Percentiles rank a stretch among this genome's conserved stretches.
phyloP scores from a whole-genome alignment of 768 basidiomycete genomes.

The Russula virescens region DNA sequence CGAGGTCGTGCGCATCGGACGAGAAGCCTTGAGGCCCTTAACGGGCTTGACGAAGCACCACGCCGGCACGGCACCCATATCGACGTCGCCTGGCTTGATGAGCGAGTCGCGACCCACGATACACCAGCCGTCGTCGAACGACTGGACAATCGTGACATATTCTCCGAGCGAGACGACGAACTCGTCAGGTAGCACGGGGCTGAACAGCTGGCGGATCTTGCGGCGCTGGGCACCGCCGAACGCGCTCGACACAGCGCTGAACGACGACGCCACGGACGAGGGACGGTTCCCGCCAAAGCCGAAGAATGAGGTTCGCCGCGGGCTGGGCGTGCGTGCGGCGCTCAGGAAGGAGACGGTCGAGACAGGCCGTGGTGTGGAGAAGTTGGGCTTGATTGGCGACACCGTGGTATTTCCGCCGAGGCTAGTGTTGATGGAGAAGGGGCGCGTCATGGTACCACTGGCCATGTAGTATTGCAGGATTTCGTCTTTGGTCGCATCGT shows the following conservation, averaged over 20 bases:
- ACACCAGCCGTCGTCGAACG: slow-evolving; percentile 79
- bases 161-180: slow-evolving; percentile 55
- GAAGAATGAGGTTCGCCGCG: slow-evolving; percentile 12
- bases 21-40: slow-evolving; percentile 51
- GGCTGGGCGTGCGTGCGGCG: neutral
- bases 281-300: slow-evolving; percentile 20
- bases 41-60: slow-evolving; percentile 70
- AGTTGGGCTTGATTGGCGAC: neutral
- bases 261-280: slow-evolving; percentile 17
- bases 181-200: slow-evolving; percentile 70
- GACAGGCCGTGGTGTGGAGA: neutral
- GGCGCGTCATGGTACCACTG: slow-evolving; percentile 38
- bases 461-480: slow-evolving; percentile 41
- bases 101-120: slow-evolving; percentile 53
- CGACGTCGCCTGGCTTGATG: slow-evolving; percentile 39
- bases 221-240: slow-evolving; percentile 31
- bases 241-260: slow-evolving; percentile 11
- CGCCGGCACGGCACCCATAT: slow-evolving; percentile 67
- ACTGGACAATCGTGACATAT: slow-evolving; percentile 51
- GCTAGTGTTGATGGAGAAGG: slow-evolving; percentile 40
- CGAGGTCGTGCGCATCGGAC: slow-evolving; percentile 59
- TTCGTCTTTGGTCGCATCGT: slow-evolving; percentile 36
- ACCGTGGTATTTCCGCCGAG: slow-evolving; percentile 16
- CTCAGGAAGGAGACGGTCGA: slow-evolving; percentile 19
- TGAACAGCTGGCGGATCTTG: slow-evolving; percentile 60